Evolutionary conservation across 345 rosid genomes (phyloP).

Genomic region (Trapa bicornis): DNA sequence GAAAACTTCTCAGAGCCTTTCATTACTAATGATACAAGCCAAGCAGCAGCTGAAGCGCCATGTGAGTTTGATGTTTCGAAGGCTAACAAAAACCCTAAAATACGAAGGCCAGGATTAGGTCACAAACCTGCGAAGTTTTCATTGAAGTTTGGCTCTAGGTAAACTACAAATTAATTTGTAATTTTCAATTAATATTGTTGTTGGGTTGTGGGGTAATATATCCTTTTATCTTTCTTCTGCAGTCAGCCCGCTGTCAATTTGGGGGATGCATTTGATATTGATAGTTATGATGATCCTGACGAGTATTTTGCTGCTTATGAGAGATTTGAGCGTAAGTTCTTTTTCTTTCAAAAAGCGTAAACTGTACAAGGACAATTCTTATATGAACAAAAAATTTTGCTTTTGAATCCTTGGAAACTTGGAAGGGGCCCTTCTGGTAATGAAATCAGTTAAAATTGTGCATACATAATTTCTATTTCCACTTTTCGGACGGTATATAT

Average conservation of each 20-base stretch:
- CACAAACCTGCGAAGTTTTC: conserved; percentile 66
- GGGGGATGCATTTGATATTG: conserved; percentile 45
- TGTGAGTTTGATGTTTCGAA: conserved; percentile 15
- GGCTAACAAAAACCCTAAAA: conserved; percentile 30
- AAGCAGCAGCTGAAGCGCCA: conserved; percentile 7
- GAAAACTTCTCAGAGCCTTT: conserved; percentile 18
- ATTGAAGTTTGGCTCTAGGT: conserved; percentile 51
- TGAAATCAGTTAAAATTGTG: too few species aligned
- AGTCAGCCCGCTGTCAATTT: conserved; percentile 37
- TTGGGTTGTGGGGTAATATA: not conserved
- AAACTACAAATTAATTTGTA: conserved; percentile 7
- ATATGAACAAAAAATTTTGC: too few species aligned
- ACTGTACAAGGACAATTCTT: too few species aligned
- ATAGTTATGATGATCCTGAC: conserved; percentile 45
- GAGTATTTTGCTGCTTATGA: conserved; percentile 63
- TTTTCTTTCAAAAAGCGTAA: not conserved
- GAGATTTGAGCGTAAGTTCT: conserved; percentile 42
- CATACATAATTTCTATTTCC: too few species aligned
- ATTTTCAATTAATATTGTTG: not conserved
- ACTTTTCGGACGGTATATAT: too few species aligned
- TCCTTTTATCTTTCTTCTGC: conserved; percentile 14
- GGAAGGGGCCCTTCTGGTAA: too few species aligned
- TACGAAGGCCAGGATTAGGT: conserved; percentile 54
- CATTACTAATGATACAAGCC: conserved; percentile 13
- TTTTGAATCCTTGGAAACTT: too few species aligned